Evolutionary conservation across 371 early-diverging fungal species (phyloP).

Genomic region (Encephalitozoon romaleae): DNA sequence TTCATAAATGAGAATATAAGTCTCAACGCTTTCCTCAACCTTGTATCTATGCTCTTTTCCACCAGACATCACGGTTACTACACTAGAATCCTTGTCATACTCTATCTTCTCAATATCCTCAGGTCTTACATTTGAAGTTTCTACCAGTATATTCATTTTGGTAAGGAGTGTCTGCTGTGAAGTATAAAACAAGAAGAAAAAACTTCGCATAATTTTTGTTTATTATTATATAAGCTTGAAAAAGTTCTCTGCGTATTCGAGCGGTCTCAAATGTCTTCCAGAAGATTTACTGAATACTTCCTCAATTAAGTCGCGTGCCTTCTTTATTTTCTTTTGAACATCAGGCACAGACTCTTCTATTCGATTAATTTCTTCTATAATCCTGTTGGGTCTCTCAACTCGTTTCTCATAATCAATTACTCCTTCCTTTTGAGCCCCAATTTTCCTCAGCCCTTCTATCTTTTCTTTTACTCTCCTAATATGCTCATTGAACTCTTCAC

Average conservation of each 20-base stretch:
- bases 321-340: background rate
- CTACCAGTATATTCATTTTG: constrained; percentile 1
- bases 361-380: background rate
- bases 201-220: background rate
- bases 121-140: background rate
- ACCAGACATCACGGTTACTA: background rate
- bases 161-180: background rate
- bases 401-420: background rate
- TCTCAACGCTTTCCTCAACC: constrained; percentile 3
- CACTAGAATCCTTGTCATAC: background rate
- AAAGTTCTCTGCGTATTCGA: constrained; percentile 4
- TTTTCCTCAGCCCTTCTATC: background rate
- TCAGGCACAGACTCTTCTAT: background rate
- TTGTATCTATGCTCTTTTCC: constrained; percentile 14
- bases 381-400: background rate
- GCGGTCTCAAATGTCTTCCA: background rate
- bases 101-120: constrained; percentile 18
- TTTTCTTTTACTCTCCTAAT: background rate
- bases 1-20: constrained; percentile 9
- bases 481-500: background rate
- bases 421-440: background rate
- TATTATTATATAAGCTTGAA: background rate
- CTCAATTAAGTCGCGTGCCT: background rate
- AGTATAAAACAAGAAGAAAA: background rate
- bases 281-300: background rate